These are phyloP conservation scores for Codiaeum variegatum DNA, from an alignment of 441 rosid genomes.

Conservation along the genomic window DNA sequence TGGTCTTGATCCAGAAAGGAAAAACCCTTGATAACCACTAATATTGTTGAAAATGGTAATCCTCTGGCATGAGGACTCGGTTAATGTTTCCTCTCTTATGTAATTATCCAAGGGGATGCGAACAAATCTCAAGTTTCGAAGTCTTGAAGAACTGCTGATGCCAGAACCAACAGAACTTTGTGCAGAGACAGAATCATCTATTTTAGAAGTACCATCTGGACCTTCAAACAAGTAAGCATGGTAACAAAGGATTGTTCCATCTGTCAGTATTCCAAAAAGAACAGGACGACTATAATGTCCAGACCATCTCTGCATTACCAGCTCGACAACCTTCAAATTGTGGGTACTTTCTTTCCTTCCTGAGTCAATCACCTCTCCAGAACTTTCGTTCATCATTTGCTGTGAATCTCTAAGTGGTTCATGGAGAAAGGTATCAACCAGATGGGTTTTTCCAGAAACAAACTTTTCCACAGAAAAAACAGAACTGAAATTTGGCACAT, in stretches of 20 bases:
- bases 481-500: constrained; percentile 81
- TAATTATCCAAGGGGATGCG: constrained; percentile 74
- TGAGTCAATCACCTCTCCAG: constrained; percentile 49
- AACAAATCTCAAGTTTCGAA: constrained; percentile 75
- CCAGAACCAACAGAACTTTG: constrained; percentile 40
- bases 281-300: constrained; percentile 85
- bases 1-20: constrained; percentile 93
- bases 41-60: constrained; percentile 83
- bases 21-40: constrained; percentile 82
- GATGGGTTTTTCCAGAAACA: constrained; percentile 75
- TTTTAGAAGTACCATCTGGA: constrained; percentile 56
- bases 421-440: constrained; percentile 48
- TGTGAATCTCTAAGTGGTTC: constrained; percentile 44
- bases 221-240: constrained; percentile 89
- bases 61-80: constrained; percentile 57
- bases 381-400: constrained; percentile 35
- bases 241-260: constrained; percentile 93
- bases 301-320: constrained; percentile 95
- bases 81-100: constrained; percentile 65
- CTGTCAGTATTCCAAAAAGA: constrained; percentile 83
- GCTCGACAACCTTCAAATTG: constrained; percentile 72
- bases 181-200: constrained; percentile 48
- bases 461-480: constrained; percentile 83
- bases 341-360: constrained; percentile 61
- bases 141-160: constrained; percentile 62